Evolutionary conservation across 208 protist species (phyloP).

Genomic region (Porcisia deanei): DNA sequence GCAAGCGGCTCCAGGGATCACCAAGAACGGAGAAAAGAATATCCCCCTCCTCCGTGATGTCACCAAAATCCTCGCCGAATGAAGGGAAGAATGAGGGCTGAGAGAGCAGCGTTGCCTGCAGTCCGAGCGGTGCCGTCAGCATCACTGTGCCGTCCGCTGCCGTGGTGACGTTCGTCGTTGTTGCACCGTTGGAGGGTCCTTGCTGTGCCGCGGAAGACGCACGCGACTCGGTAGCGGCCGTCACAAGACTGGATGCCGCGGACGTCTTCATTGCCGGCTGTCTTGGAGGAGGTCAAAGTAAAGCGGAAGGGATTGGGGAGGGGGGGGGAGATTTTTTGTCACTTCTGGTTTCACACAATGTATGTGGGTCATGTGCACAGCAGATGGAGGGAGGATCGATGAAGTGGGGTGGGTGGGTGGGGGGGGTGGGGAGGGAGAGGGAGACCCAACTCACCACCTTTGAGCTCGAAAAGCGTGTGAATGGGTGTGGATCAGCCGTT

Average conservation of each 20-base stretch:
- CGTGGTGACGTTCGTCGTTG: neutral
- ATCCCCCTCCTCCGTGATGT: conserved; percentile 62
- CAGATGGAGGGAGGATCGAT: neutral
- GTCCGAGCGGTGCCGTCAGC: conserved; percentile 47
- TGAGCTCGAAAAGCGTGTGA: too few relatives aligned
- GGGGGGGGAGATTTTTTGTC: neutral
- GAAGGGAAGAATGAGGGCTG: conserved; percentile 43
- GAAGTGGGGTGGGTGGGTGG: too few relatives aligned
- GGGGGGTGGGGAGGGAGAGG: too few relatives aligned
- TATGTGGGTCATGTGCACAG: neutral
- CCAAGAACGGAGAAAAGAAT: conserved; percentile 65
- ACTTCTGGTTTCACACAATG: neutral
- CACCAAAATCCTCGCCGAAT: conserved; percentile 33
- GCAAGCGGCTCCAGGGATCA: conserved; percentile 26
- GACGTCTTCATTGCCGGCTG: neutral
- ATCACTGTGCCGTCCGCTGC: conserved; percentile 37
- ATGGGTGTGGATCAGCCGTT: too few relatives aligned
- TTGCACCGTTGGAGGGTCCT: neutral
- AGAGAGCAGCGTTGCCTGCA: conserved; percentile 59
- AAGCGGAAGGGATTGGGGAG: neutral
- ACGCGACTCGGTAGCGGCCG: neutral
- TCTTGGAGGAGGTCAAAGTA: neutral
- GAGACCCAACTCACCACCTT: too few relatives aligned
- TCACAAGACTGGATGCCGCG: neutral
- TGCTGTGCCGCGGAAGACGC: conserved; percentile 6